Evolutionary conservation across 169 alveolate species (phyloP).

Genomic region (Babesia gibsoni): DNA sequence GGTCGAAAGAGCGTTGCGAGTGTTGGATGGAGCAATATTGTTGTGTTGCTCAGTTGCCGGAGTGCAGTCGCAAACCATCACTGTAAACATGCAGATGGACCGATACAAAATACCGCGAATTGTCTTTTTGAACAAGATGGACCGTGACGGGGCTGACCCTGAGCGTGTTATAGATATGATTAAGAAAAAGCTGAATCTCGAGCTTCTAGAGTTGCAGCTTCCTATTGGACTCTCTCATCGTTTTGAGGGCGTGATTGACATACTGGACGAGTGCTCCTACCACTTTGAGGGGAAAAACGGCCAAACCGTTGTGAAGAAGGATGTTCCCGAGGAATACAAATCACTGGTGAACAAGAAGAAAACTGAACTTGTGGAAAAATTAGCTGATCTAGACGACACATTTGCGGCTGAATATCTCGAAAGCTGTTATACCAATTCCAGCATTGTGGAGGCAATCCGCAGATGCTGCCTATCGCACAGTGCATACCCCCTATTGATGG

Average conservation of each 20-base stretch:
- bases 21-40: conserved; percentile 94
- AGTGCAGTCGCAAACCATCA: conserved; percentile 94
- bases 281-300: conserved; percentile 89
- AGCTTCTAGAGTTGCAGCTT: conserved; percentile 66
- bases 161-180: conserved; percentile 78
- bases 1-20: conserved; percentile 95
- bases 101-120: conserved; percentile 92
- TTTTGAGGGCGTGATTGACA: conserved; percentile 88
- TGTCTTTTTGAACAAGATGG: conserved; percentile 91
- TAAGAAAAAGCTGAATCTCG: conserved; percentile 85
- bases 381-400: conserved; percentile 91
- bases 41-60: conserved; percentile 95
- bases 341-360: background rate
- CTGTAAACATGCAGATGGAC: conserved; percentile 95
- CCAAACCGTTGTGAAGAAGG: conserved; percentile 64
- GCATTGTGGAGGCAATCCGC: conserved; percentile 72
- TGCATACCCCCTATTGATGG: conserved; percentile 90
- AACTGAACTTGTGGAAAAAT: conserved; percentile 12
- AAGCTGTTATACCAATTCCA: conserved; percentile 42
- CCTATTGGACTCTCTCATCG: conserved; percentile 87
- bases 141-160: conserved; percentile 96
- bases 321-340: conserved; percentile 75
- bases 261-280: conserved; percentile 78
- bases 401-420: conserved; percentile 88
- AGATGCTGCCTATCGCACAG: conserved; percentile 69